phyloP scores from a whole-genome alignment of 306 rosid species.

The Begonia peltatifolia region DNA sequence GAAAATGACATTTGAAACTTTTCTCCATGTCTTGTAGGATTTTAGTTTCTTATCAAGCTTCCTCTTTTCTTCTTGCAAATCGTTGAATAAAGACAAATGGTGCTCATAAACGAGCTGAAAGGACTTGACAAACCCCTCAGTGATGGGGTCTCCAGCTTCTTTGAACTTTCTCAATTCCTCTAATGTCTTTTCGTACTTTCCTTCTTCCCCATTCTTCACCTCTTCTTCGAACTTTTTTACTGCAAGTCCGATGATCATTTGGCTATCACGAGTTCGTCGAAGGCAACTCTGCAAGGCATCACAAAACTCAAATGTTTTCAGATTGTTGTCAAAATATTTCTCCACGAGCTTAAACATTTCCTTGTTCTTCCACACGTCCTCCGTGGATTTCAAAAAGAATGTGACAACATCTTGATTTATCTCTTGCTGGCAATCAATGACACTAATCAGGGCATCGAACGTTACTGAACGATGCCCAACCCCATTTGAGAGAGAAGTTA shows the following conservation, averaged over 20 bases:
- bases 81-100: constrained; percentile 39
- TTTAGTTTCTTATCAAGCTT: constrained; percentile 71
- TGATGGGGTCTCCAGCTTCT: constrained; percentile 68
- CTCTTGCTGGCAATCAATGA: constrained; percentile 53
- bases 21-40: constrained; percentile 48
- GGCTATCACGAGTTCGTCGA: constrained; percentile 35
- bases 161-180: constrained; percentile 49
- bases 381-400: constrained; percentile 46
- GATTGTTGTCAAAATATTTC: constrained; percentile 58
- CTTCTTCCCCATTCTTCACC: constrained; percentile 31
- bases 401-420: constrained; percentile 67
- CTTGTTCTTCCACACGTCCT: constrained; percentile 52
- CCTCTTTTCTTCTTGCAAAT: constrained; percentile 35
- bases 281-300: constrained; percentile 53
- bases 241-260: constrained; percentile 46
- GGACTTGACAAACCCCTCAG: constrained; percentile 43
- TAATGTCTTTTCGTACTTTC: constrained; percentile 44
- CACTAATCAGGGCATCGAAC: constrained; percentile 50
- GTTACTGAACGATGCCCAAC: constrained; percentile 50
- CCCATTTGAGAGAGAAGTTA: constrained; percentile 47
- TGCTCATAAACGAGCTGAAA: constrained; percentile 38
- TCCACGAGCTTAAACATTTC: constrained; percentile 50
- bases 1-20: constrained; percentile 58
- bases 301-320: constrained; percentile 53
- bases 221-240: constrained; percentile 45